Evolutionary conservation across 23 red algal species (phyloP), one percentile per base, ranked within the genome.

Genomic region (Gracilaria vermiculophylla): DNA sequence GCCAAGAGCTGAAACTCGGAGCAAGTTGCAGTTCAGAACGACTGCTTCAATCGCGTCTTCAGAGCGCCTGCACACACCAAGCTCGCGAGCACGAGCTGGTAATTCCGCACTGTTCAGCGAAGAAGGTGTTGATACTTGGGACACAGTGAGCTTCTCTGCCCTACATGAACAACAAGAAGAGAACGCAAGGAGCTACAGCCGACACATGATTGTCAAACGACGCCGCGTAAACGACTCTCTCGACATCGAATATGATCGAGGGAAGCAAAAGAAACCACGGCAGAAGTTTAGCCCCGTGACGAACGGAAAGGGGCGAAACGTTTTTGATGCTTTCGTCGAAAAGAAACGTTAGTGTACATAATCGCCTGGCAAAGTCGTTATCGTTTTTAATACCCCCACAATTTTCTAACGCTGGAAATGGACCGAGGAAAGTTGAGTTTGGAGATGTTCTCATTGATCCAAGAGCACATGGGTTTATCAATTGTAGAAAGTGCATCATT

Each of bases 201-300:
- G 81, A 27, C 39, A 33, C 7, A 70, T 73, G 19, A 86, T 70
- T 52, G 65, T 57, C 29, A 89, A 89, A 42, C 27, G 85, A 53
- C 62, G 57, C 23, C 67, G 85, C 16, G 85, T 71, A 11, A 34
- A 78, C 12, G 85, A 89, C 74, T 69, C 49, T 4, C 51, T 62
- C 21, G 85, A 89, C 34, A 52, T 47, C 13, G 85, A 89, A 24
- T 89, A 89, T 55, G 85, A 89, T 45, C 85, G 70, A 15, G 85
- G 85, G 16, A 77, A 78, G 29, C 52, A 51, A 15, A 77, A 65
- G 56, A 89, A 89, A 36, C 70, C 69, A 2, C 61, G 81, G 9
- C 81, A 73, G 43, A 73, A 73, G 19, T 42, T 73, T 24, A 48
- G 20, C 19, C 67, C 67, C 0, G 40, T 73, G 8, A 13, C 67